Evolutionary conservation across 2,329 filamentous ascomycete species (phyloP), one percentile per base, ranked within the genome.

Genomic region (Colletotrichum gloeosporioides): DNA sequence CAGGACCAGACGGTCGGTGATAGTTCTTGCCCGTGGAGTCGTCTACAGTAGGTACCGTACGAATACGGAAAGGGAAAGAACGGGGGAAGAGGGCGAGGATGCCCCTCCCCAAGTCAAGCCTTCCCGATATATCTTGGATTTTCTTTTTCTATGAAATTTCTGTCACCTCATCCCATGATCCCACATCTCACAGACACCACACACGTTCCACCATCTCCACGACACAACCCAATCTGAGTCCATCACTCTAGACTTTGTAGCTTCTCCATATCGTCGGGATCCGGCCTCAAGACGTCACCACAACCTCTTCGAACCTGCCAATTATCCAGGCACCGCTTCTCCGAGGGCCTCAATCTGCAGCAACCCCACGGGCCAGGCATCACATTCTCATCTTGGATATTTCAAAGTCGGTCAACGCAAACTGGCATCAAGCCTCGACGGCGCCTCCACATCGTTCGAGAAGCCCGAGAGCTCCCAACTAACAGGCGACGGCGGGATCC

Each of bases 361-460:
- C 61, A 34, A 59, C 9, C 32, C 57, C 18, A n/a, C 32, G 27
- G 27, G 57, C 64, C 32, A 25, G 29, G 29, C 27, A 27, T 25
- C 73, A 63, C 62, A 57, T 13, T 22, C n/a, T 66, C 18, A 53
- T 27, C 18, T 15, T 31, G 57, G 18, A 36, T 18, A 55, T 53
- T 27, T 29, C 36, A 22, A 13, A 32, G 34, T 73, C 53, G 31
- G 44, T 61, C 59, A 65, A 63, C 44, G 34, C 44, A 53, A 69
- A 25, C 71, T 36, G 53, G 74, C 74, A 74, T 69, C 64, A 69
- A 76, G 64, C 70, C 64, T 69, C 29, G 27, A 74, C 22, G n/a
- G 32, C 32, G n/a, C 49, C n/a, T 62, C 66, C 66, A 75, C 71
- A 44, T 67, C 66, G 53, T 59, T 74, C 59, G 61, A 71, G 59